These are phyloP conservation scores for Patellifolia procumbens DNA, from an alignment of 179 eudicot genomes.

Conservation along the genomic window DNA sequence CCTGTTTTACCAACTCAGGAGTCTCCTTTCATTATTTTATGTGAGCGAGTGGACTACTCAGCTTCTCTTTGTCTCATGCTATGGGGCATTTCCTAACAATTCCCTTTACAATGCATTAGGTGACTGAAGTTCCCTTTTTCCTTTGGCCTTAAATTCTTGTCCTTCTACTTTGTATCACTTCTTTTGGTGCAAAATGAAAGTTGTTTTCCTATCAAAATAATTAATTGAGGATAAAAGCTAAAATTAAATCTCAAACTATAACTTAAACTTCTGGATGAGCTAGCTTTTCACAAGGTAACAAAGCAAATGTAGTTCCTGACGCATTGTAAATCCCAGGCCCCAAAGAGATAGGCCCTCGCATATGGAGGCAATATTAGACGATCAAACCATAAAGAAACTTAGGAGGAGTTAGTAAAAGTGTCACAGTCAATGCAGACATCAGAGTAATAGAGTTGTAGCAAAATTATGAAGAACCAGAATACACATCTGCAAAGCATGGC, in stretches of 20 bases:
- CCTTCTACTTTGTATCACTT: neutral
- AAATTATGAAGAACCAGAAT: neutral
- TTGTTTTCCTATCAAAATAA: no score
- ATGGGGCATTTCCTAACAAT: neutral
- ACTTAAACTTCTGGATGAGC: no score
- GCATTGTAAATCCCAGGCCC: no score
- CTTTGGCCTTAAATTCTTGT: neutral
- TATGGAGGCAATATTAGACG: neutral
- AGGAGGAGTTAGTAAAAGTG: neutral
- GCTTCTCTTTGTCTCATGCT: no score
- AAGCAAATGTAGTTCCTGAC: no score
- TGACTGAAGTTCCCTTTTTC: neutral
- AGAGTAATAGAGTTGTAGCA: neutral
- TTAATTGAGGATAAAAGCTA: no score
- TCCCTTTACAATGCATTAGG: neutral
- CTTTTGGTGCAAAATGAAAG: neutral
- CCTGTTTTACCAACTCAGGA: neutral
- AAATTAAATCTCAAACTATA: no score
- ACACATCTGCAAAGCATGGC: neutral
- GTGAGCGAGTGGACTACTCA: no score
- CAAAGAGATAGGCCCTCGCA: no score
- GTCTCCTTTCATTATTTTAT: neutral
- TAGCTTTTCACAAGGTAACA: no score
- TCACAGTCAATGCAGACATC: neutral
- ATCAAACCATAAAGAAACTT: neutral